These are phyloP conservation scores for Cryptococcus deneoformans DNA, from an alignment of 1,284 basidiomycete species.

Conservation along the genomic window DNA sequence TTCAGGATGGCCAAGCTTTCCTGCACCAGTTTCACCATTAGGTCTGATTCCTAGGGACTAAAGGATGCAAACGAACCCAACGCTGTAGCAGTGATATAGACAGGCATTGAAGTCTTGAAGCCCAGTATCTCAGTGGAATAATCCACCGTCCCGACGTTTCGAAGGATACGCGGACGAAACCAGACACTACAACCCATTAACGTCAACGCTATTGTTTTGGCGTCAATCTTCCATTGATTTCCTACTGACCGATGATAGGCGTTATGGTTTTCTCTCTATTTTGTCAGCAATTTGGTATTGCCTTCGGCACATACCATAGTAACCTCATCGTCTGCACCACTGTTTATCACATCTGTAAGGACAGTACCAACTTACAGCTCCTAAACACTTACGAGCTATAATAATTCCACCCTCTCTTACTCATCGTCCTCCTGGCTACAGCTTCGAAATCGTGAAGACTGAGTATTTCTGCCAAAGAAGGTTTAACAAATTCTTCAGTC, in stretches of 20 bases:
- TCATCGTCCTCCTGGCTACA: slow-evolving; percentile 69
- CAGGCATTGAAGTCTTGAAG: slow-evolving; percentile 66
- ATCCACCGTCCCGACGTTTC: slow-evolving; percentile 74
- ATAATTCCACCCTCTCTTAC: slow-evolving; percentile 83
- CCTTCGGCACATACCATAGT: slow-evolving; percentile 54
- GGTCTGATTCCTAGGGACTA: not conserved
- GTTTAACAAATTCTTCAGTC: slow-evolving; percentile 49
- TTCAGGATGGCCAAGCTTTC: slow-evolving; percentile 91
- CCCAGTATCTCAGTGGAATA: slow-evolving; percentile 78
- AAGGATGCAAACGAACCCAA: slow-evolving; percentile 16
- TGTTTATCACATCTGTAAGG: slow-evolving; percentile 10
- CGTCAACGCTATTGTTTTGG: slow-evolving; percentile 1
- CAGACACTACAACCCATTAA: slow-evolving; percentile 61
- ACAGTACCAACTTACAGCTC: not conserved
- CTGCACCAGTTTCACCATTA: slow-evolving; percentile 51
- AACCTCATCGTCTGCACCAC: slow-evolving; percentile 81
- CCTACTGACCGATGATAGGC: slow-evolving; percentile 70
- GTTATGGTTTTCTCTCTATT: slow-evolving; percentile 72
- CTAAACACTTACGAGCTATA: slow-evolving; percentile 59
- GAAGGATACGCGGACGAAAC: slow-evolving; percentile 86
- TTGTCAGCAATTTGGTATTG: not conserved
- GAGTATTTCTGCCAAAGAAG: slow-evolving; percentile 71
- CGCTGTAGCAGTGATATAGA: slow-evolving; percentile 61
- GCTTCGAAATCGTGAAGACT: slow-evolving; percentile 91
- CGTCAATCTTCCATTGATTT: not conserved